A percentile compares a stretch with the other conserved stretches of the same genome.
These are phyloP conservation scores for Linum tenue DNA, from an alignment of 345 rosid genomes.

Conservation along the genomic window DNA sequence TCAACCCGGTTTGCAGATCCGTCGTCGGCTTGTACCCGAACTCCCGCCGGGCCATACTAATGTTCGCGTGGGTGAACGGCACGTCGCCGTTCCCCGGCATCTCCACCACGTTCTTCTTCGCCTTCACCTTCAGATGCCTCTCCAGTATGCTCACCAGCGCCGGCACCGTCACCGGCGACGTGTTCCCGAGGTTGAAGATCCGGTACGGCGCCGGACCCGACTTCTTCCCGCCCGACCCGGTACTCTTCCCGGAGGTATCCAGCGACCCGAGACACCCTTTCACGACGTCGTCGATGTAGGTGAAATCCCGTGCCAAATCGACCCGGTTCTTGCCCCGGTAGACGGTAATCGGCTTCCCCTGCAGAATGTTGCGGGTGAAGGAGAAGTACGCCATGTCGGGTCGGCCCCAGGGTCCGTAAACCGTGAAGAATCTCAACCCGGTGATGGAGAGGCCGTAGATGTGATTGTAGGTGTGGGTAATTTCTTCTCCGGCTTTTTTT, in stretches of 20 bases:
- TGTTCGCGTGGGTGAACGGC: conserved; percentile 75
- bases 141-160: conserved; percentile 56
- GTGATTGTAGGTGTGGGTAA: conserved; percentile 71
- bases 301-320: conserved; percentile 69
- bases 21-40: conserved; percentile 77
- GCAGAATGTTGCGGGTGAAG: conserved; percentile 36
- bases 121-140: conserved; percentile 55
- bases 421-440: conserved; percentile 73
- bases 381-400: conserved; percentile 86
- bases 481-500: conserved; percentile 77
- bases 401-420: conserved; percentile 82
- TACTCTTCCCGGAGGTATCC: conserved; percentile 59
- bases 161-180: conserved; percentile 78
- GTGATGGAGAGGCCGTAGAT: conserved; percentile 74
- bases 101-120: conserved; percentile 44
- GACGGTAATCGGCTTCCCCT: conserved; percentile 65
- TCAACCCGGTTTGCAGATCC: conserved; percentile 79
- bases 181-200: conserved; percentile 65
- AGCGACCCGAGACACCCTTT: conserved; percentile 67
- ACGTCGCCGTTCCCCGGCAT: conserved; percentile 97
- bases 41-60: conserved; percentile 47
- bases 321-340: conserved; percentile 59
- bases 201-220: conserved; percentile 54
- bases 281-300: conserved; percentile 73
- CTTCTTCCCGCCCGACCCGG: conserved; percentile 80